A percentile compares a stretch with the other conserved stretches of the same genome.
Conservation (phyloP, 2,329 filamentous ascomycete genomes). For the Apiospora sp. region DNA sequence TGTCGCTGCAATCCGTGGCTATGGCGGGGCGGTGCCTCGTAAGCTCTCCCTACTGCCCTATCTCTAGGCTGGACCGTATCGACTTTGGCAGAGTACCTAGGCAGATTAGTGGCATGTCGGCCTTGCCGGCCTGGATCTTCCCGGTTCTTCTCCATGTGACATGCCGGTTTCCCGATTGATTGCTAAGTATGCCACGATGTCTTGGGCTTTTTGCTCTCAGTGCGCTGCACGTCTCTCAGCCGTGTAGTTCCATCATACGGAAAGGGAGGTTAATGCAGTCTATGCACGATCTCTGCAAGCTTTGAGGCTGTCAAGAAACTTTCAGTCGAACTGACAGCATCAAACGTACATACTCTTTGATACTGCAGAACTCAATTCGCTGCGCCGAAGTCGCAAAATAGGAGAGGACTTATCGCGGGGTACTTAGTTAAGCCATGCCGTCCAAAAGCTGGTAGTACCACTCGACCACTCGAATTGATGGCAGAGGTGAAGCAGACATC, state of each 20-base stretch:
- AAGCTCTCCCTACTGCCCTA: neutral
- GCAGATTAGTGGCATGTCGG: neutral
- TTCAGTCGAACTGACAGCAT: neutral
- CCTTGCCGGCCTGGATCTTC: neutral
- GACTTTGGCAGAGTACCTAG: neutral
- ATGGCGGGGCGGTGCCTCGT: constrained; percentile 9
- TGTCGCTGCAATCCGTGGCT: constrained; percentile 6
- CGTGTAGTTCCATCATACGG: neutral
- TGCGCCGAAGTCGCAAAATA: neutral
- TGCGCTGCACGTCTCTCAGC: neutral
- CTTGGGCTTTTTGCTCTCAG: neutral
- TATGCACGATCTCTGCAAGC: neutral
- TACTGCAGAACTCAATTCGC: neutral
- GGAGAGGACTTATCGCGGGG: neutral
- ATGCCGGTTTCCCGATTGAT: constrained; percentile 5
- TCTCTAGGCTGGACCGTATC: neutral
- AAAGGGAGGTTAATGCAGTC: neutral
- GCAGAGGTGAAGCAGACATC: neutral
- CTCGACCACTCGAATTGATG: neutral
- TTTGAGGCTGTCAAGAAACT: neutral
- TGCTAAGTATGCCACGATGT: neutral
- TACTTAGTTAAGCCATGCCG: constrained; percentile 3
- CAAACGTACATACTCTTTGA: neutral
- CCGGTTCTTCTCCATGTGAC: neutral
- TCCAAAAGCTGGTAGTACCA: neutral